phyloP scores from a whole-genome alignment of 2,329 filamentous ascomycete genomes.

The Septoria linicola region DNA sequence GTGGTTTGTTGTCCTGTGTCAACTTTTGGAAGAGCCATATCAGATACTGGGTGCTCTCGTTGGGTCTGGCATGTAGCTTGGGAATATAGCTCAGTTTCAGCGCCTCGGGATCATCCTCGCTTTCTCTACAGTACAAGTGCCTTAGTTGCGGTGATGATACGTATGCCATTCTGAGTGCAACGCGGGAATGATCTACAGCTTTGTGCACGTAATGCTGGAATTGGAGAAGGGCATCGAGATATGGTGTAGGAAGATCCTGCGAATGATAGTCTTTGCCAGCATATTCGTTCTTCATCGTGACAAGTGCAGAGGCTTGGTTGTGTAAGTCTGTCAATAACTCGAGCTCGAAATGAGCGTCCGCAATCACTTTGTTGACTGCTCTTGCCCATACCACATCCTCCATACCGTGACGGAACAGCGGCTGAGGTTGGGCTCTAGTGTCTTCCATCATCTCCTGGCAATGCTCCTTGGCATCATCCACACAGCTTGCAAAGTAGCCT shows the following conservation, averaged over 20 bases:
- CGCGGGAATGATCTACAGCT: background rate
- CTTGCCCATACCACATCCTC: background rate
- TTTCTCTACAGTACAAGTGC: background rate
- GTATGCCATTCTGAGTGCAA: constrained; percentile 1
- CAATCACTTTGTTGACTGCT: background rate
- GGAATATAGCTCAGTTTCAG: background rate
- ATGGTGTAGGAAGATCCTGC: background rate
- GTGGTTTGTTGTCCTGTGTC: constrained; percentile 36
- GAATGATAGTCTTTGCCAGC: background rate
- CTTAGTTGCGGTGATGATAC: constrained; percentile 9
- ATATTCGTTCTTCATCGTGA: background rate
- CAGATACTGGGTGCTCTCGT: background rate
- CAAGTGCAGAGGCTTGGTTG: background rate
- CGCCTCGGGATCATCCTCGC: constrained; percentile 1
- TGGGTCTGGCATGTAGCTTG: background rate
- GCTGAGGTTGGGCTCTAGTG: background rate
- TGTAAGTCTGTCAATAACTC: constrained; percentile 10
- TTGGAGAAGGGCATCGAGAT: background rate
- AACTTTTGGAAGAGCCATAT: constrained; percentile 10
- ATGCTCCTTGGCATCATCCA: background rate
- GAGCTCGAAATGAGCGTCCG: background rate
- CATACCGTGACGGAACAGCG: background rate
- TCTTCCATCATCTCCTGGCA: background rate
- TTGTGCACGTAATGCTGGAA: background rate
- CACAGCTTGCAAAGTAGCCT: background rate